Base-by-base conservation (phyloP, 192 early-diverging fungal genomes). In the Backusella australiensis region DNA sequence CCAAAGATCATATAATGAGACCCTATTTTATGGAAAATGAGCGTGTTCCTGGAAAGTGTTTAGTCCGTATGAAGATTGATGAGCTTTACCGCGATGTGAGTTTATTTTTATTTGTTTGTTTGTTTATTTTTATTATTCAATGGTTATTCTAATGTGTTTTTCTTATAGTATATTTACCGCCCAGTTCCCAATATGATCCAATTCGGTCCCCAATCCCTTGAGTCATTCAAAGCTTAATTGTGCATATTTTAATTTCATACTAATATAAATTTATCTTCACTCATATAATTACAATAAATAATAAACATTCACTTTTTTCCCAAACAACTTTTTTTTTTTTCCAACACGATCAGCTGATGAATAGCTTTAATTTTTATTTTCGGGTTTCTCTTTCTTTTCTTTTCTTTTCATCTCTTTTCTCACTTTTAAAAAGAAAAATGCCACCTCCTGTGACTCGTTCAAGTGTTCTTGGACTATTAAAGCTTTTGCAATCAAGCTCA, bases 41-140 rank as follows among this genome's bases (percentile, higher is more conserved):
- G 19, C 49, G 69, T 26, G 83, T 88, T 36, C 82, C 86, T 44
- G 83, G 84, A 71, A 92, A 92, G 71, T 91, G 86, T 80, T 83
- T 92, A 77, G 75, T 92, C 29, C 78, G 83, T 32, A 92, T 92
- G 91, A 92, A 92, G 84, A 81, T 89, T 32, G 89, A 88, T 36
- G 88, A 85, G 6, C 85, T 92, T 7, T 92, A 92, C 44, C 85
- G 91, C 41, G 90, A 91, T 86, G 84, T 85, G 80, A 85, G 78
- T 72, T 63, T 63, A 63, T 29, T 63, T 59, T 34, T 56, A 6
- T 72, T 36, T 32, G 0, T 44, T 44, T 49, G 15, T 49, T 49
- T 63, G 9, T n/a, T 63, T 63, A n/a, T 63, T 63, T 29, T 26
- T 53, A 29, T 63, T 11, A 32, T 63, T 29, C 21, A 63, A 11